phyloP scores from a whole-genome alignment of 2,329 filamentous ascomycete species.

The Aureobasidium sp. region DNA sequence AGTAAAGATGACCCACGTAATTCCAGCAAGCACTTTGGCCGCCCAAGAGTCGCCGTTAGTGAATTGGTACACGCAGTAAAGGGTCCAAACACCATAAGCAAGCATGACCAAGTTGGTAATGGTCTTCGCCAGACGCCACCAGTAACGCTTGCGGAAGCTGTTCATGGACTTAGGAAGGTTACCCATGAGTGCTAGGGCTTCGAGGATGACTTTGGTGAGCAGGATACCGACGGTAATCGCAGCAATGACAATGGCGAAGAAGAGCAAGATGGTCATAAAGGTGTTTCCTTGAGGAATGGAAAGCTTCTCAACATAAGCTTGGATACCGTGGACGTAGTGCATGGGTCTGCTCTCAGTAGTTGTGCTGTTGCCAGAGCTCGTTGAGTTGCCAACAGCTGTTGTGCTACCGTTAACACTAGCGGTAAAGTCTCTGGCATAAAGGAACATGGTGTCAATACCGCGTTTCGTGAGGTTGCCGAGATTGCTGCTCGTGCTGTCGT shows the following conservation, averaged over 20 bases:
- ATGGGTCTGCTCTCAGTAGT: constrained; percentile 34
- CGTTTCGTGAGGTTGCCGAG: constrained; percentile 14
- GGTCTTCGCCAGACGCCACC: constrained; percentile 81
- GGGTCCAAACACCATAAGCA: constrained; percentile 87
- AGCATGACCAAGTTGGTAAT: constrained; percentile 85
- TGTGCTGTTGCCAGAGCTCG: constrained; percentile 14
- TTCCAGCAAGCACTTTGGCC: constrained; percentile 70
- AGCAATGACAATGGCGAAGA: constrained; percentile 81
- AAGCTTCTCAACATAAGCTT: constrained; percentile 74
- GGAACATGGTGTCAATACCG: constrained; percentile 6
- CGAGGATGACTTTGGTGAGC: constrained; percentile 82
- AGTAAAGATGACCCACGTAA: constrained; percentile 77
- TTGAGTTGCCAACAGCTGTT: constrained; percentile 1
- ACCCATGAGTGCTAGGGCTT: constrained; percentile 83
- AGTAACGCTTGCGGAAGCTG: constrained; percentile 92
- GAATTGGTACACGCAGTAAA: constrained; percentile 96
- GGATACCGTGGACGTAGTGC: constrained; percentile 61
- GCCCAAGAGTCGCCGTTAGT: constrained; percentile 90
- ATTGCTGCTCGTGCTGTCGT: constrained; percentile 24
- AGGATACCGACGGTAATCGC: constrained; percentile 78
- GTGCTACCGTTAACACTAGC: constrained; percentile 35
- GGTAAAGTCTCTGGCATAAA: constrained; percentile 24
- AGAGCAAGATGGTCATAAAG: constrained; percentile 88
- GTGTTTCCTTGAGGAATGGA: constrained; percentile 81
- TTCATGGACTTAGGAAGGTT: constrained; percentile 71